Percentiles rank a stretch among this genome's conserved stretches.
Evolutionary conservation across 768 basidiomycete species (phyloP).

Genomic region (Tulasnella calospora): DNA sequence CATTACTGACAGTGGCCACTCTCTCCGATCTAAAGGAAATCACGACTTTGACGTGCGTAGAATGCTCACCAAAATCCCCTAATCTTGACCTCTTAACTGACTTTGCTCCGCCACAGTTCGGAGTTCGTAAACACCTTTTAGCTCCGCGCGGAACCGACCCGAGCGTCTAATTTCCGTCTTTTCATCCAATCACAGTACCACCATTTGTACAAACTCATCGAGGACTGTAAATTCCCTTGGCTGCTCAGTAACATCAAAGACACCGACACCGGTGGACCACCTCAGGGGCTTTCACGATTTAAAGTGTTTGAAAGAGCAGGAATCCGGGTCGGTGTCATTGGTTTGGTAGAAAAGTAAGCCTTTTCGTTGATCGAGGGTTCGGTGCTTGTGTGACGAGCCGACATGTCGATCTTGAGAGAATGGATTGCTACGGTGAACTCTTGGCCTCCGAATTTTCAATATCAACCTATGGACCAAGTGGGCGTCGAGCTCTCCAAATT

Average conservation of each 20-base stretch:
- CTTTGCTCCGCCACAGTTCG: constrained; percentile 28
- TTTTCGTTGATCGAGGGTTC: background rate
- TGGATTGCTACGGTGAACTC: constrained; percentile 86
- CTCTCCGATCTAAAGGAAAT: constrained; percentile 54
- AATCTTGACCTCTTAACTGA: background rate
- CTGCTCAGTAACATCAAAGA: constrained; percentile 83
- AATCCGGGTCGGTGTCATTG: constrained; percentile 71
- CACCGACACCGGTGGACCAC: constrained; percentile 55
- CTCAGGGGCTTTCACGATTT: constrained; percentile 57
- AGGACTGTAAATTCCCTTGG: constrained; percentile 81
- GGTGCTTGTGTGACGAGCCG: background rate
- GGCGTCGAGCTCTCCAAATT: constrained; percentile 66
- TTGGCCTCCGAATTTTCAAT: constrained; percentile 77
- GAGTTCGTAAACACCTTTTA: constrained; percentile 31
- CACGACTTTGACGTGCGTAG: constrained; percentile 70
- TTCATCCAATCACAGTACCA: constrained; percentile 40
- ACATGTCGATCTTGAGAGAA: constrained; percentile 47
- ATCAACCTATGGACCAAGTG: constrained; percentile 67
- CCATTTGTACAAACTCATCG: constrained; percentile 56
- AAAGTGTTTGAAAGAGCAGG: constrained; percentile 65
- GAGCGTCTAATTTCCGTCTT: background rate
- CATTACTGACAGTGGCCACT: background rate
- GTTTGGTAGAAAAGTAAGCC: constrained; percentile 75
- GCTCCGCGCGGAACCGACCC: background rate
- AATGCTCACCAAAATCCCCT: background rate